Percentiles rank a stretch among this genome's conserved stretches.
phyloP scores from a whole-genome alignment of 495 filamentous ascomycete species.

The Cudoniella acicularis region DNA sequence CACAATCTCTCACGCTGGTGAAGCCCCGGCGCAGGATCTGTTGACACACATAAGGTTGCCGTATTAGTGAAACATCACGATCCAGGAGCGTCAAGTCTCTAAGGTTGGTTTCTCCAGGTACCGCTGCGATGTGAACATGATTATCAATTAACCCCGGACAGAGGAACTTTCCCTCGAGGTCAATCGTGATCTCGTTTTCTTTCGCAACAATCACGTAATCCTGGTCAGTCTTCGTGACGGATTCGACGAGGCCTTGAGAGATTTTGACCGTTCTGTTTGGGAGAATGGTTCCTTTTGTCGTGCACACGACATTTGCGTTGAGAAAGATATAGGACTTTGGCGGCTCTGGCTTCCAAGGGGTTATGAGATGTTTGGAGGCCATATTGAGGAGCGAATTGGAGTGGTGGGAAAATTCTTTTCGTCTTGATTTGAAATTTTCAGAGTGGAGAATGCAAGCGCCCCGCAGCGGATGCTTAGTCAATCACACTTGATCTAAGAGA shows the following conservation, averaged over 20 bases:
- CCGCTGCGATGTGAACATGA: conserved; percentile 48
- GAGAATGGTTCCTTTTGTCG: conserved; percentile 1
- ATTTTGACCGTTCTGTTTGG: conserved; percentile 8
- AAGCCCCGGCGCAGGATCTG: conserved; percentile 52
- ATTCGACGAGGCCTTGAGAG: conserved; percentile 7
- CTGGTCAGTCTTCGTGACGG: background rate
- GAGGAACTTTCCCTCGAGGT: conserved; percentile 43
- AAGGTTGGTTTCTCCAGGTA: conserved; percentile 11
- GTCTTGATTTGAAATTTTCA: too few relatives aligned
- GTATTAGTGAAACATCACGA: conserved; percentile 37
- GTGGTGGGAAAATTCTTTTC: too few relatives aligned
- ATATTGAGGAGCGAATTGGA: background rate
- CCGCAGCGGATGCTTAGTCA: too few relatives aligned
- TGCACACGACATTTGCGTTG: conserved; percentile 12
- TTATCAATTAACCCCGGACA: conserved; percentile 56
- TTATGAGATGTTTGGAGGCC: conserved; percentile 4
- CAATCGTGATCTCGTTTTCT: conserved; percentile 22
- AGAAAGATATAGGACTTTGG: conserved; percentile 11
- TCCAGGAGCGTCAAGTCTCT: conserved; percentile 27
- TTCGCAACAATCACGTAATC: background rate
- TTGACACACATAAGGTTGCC: conserved; percentile 41
- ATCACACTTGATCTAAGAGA: too few relatives aligned
- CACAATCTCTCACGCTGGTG: conserved; percentile 49
- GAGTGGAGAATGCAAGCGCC: too few relatives aligned
- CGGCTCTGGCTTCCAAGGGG: conserved; percentile 13